Evolutionary conservation across 495 filamentous ascomycete species (phyloP).

Genomic region (Neurospora pannonica): DNA sequence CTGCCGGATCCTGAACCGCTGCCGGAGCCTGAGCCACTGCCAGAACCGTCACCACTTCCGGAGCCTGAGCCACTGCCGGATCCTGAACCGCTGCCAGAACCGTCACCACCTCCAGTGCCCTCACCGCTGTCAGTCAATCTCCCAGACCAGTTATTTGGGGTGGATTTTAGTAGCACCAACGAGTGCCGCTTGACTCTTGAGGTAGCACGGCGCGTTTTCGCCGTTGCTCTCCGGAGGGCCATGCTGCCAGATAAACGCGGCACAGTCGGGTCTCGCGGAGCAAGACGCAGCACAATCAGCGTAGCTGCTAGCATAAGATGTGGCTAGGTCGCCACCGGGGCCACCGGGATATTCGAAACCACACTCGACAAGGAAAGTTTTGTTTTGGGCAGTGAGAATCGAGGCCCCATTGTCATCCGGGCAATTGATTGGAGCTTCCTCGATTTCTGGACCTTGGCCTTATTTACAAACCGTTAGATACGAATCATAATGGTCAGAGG

Average conservation of each 20-base stretch:
- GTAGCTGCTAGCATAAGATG: neutral
- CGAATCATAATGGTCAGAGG: neutral
- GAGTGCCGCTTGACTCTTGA: neutral
- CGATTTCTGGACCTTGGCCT: neutral
- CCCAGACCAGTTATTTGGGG: neutral
- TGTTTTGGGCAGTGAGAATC: neutral
- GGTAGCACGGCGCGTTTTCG: neutral
- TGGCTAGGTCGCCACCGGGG: neutral
- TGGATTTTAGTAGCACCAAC: neutral
- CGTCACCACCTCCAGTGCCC: no score
- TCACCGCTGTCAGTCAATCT: neutral
- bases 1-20: no score
- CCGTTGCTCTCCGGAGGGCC: neutral
- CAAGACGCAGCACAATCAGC: neutral
- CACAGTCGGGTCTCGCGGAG: neutral
- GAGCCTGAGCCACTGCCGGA: no score
- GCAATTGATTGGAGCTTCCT: neutral
- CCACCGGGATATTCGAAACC: neutral
- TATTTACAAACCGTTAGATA: neutral
- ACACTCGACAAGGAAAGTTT: neutral
- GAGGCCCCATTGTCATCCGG: neutral
- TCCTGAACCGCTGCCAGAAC: no score
- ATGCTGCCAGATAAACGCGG: neutral
- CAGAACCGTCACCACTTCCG: no score
- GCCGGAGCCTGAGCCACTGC: no score